phyloP scores from a whole-genome alignment of 73 alveolate species.

The Blepharisma japonicum region DNA sequence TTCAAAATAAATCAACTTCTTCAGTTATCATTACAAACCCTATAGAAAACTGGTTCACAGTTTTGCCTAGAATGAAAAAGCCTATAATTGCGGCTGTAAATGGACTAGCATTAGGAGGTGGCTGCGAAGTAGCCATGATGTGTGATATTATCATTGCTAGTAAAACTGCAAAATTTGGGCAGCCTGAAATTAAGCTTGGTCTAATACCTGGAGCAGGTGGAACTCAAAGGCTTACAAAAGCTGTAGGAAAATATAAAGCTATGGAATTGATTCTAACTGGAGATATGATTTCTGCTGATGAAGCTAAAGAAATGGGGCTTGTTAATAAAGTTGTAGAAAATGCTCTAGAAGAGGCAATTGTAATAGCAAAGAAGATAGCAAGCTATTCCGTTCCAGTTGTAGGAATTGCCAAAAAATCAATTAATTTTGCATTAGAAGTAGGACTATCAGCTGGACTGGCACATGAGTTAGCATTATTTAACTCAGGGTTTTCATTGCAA shows the following conservation, averaged over 20 bases:
- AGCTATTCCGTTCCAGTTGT: conserved; percentile 54
- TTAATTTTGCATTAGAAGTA: conserved; percentile 41
- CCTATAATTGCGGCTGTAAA: conserved; percentile 89
- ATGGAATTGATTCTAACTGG: conserved; percentile 83
- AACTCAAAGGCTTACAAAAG: conserved; percentile 77
- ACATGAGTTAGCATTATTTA: conserved; percentile 48
- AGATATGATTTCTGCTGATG: conserved; percentile 67
- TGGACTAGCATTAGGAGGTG: conserved; percentile 93
- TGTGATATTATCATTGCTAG: conserved; percentile 84
- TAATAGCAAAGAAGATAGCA: conserved; percentile 65
- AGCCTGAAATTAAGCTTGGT: conserved; percentile 88
- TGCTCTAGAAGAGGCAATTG: conserved; percentile 48
- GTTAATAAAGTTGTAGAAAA: conserved; percentile 49
- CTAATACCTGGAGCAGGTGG: conserved; percentile 90
- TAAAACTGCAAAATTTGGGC: conserved; percentile 83
- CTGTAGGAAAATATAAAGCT: conserved; percentile 81
- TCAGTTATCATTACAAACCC: conserved; percentile 40
- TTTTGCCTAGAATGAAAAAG: conserved; percentile 67
- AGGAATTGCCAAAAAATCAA: conserved; percentile 67
- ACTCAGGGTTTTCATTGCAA: conserved; percentile 32
- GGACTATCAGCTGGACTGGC: conserved; percentile 38
- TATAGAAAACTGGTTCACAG: conserved; percentile 61
- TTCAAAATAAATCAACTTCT: conserved; percentile 1
- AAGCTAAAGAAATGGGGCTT: conserved; percentile 72
- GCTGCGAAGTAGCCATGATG: conserved; percentile 88